Percentiles rank a stretch among this genome's conserved stretches.
Conservation (phyloP, 225 moss, liverwort and hornwort species). For the Polytrichum formosum region DNA sequence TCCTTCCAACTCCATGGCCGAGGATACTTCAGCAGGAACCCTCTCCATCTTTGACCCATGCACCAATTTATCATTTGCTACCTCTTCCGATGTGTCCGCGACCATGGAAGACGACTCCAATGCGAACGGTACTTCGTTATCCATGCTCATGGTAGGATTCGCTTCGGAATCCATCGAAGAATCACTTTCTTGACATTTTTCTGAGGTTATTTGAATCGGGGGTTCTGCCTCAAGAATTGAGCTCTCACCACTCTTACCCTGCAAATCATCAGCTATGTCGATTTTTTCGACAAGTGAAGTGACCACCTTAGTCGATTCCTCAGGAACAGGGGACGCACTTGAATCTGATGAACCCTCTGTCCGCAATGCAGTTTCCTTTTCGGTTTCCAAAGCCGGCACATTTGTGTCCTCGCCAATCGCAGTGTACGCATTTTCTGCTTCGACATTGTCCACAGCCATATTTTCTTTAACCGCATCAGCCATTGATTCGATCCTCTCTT, state of each 20-base stretch:
- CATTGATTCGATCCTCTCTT: slow-evolving; percentile 30
- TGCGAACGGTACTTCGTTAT: not conserved
- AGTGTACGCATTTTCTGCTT: slow-evolving; percentile 1
- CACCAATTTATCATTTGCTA: not conserved
- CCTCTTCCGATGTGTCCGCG: not conserved
- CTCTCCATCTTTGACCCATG: no score
- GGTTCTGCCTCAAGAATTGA: not conserved
- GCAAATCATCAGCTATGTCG: no score
- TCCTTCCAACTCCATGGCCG: not conserved
- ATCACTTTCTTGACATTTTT: not conserved
- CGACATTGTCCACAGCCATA: not conserved
- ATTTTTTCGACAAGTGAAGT: no score
- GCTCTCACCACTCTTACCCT: not conserved
- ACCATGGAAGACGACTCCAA: no score
- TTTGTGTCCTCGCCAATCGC: not conserved
- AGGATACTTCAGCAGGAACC: not conserved
- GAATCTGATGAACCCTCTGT: no score
- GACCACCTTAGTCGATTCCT: no score
- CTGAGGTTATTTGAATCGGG: not conserved
- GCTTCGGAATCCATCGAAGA: not conserved
- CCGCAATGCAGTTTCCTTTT: not conserved
- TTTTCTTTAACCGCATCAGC: not conserved
- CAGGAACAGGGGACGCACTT: no score
- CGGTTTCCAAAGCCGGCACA: not conserved
- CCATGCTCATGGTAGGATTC: not conserved